Percentiles rank a stretch among this genome's conserved stretches.
phyloP scores from a whole-genome alignment of 2,329 filamentous ascomycete genomes.

The Pyricularia pennisetigena region DNA sequence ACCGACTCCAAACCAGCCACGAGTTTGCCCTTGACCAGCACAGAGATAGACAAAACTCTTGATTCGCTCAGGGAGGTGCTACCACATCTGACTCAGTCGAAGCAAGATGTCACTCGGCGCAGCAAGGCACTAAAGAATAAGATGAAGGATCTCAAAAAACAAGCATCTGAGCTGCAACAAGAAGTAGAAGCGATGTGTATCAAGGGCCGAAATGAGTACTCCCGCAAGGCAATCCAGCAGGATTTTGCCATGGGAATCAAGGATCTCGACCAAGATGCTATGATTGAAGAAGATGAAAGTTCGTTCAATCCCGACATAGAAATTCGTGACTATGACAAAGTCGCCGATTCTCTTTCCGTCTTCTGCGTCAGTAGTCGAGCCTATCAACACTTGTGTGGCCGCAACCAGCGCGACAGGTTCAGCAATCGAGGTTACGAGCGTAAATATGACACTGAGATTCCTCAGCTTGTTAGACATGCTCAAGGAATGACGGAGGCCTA shows the following conservation, averaged over 20 bases:
- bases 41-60: not conserved
- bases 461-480: constrained; percentile 48
- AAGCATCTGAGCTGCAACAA: constrained; percentile 3
- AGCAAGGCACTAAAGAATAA: constrained; percentile 19
- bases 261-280: constrained; percentile 46
- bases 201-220: constrained; percentile 43
- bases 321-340: constrained; percentile 44
- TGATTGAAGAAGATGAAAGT: constrained; percentile 39
- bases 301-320: constrained; percentile 38
- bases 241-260: constrained; percentile 51
- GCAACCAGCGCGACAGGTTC: constrained; percentile 41
- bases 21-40: constrained; percentile 12
- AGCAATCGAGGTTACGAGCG: constrained; percentile 35
- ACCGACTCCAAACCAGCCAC: constrained; percentile 14
- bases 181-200: constrained; percentile 34
- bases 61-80: constrained; percentile 12
- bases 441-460: constrained; percentile 47
- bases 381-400: constrained; percentile 51
- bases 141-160: constrained; percentile 14
- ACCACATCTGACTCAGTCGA: constrained; percentile 21
- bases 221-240: constrained; percentile 40
- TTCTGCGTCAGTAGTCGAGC: constrained; percentile 55
- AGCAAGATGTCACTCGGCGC: constrained; percentile 22
- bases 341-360: constrained; percentile 45
- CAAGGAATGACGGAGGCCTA: constrained; percentile 39